Percentiles rank a stretch among this genome's conserved stretches.
Conservation (phyloP, 2,329 filamentous ascomycete species). For the Dactylellina sp. region DNA sequence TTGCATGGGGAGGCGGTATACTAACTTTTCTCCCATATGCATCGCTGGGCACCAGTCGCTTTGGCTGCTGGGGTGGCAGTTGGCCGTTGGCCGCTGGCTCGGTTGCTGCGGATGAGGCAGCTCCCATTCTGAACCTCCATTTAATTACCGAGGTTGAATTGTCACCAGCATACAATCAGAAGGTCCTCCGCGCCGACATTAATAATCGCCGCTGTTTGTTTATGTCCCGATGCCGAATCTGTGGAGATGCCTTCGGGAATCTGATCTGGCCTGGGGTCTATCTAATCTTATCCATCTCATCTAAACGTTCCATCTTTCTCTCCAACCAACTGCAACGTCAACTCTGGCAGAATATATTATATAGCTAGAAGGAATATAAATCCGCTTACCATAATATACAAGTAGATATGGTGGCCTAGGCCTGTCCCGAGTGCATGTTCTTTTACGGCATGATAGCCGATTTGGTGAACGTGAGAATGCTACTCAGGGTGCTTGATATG, state of each 20-base stretch:
- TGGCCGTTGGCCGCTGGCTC: not conserved
- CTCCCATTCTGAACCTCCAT: constrained; percentile 34
- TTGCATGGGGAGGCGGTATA: constrained; percentile 22
- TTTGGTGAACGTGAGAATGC: too few species aligned
- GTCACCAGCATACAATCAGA: not conserved
- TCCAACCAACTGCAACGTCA: too few species aligned
- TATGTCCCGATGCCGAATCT: constrained; percentile 16
- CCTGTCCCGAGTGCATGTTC: too few species aligned
- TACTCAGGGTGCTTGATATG: too few species aligned
- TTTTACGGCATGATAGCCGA: too few species aligned
- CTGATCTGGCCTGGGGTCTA: not conserved
- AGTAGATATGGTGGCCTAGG: too few species aligned
- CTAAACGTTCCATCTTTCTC: constrained; percentile 1
- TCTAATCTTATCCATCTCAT: constrained; percentile 21
- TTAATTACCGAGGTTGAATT: constrained; percentile 54
- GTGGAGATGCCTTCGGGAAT: not conserved
- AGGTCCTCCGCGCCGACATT: not conserved
- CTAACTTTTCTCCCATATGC: too few species aligned
- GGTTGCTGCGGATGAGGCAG: constrained; percentile 9
- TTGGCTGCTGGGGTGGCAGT: not conserved
- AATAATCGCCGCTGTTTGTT: not conserved
- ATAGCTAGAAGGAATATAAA: too few species aligned
- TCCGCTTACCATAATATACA: too few species aligned
- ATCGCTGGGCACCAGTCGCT: not conserved
- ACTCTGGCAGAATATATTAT: too few species aligned